Conservation (phyloP, 2,329 filamentous ascomycete species). For the Penicillium paneum region DNA sequence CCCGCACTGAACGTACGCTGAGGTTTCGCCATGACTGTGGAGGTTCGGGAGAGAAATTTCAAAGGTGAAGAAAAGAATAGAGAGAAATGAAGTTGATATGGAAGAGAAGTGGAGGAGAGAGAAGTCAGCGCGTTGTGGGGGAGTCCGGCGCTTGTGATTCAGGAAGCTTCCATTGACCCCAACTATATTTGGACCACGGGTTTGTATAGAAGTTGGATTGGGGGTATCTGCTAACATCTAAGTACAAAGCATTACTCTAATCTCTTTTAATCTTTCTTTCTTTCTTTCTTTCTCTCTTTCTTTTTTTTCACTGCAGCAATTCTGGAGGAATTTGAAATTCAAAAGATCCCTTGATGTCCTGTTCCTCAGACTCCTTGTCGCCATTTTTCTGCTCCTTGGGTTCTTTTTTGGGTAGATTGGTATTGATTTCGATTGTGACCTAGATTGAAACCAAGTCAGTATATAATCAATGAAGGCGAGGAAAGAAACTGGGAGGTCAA, state of each 20-base stretch:
- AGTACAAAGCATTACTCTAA: constrained; percentile 3
- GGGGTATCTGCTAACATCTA: constrained; percentile 8
- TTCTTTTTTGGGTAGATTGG: constrained; percentile 44
- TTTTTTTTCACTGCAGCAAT: constrained; percentile 21
- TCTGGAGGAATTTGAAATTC: constrained; percentile 29
- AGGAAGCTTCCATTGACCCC: constrained; percentile 41
- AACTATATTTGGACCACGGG: not conserved
- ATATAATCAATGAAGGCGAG: constrained; percentile 10
- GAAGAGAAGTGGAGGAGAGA: constrained; percentile 9
- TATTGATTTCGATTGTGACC: constrained; percentile 48
- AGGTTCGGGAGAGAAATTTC: constrained; percentile 3
- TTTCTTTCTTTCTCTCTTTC: not conserved
- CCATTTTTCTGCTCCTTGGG: constrained; percentile 17
- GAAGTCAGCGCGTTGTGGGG: constrained; percentile 15
- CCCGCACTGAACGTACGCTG: constrained; percentile 35
- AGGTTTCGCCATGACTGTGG: constrained; percentile 32
- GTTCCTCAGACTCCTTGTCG: constrained; percentile 6
- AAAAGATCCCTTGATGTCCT: constrained; percentile 15
- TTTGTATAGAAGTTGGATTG: not conserved
- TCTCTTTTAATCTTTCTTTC: not conserved
- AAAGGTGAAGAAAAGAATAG: constrained; percentile 6
- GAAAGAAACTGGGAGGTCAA: constrained; percentile 29
- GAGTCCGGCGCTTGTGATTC: constrained; percentile 28
- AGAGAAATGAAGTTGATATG: constrained; percentile 5
- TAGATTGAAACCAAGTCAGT: constrained; percentile 20